A percentile compares a stretch with the other conserved stretches of the same genome.
These are phyloP conservation scores for Termitomyces sp. DNA, from an alignment of 768 basidiomycete species.

Conservation along the genomic window DNA sequence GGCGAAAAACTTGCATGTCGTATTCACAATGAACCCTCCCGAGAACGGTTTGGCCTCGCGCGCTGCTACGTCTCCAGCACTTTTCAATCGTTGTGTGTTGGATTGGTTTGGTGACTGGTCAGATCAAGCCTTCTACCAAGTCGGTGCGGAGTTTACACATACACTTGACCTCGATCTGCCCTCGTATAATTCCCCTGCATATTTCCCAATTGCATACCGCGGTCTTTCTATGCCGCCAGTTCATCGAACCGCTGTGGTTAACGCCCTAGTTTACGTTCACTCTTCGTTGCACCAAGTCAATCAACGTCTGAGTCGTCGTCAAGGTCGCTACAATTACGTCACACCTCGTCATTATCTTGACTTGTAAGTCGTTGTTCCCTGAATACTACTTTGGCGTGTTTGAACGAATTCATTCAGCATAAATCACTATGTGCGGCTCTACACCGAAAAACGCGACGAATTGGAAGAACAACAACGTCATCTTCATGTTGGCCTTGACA, in stretches of 20 bases:
- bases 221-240: constrained; percentile 80
- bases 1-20: constrained; percentile 95
- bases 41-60: constrained; percentile 93
- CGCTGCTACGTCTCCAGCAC: constrained; percentile 94
- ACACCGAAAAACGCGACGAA: constrained; percentile 95
- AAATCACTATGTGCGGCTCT: constrained; percentile 93
- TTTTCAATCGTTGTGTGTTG: constrained; percentile 98
- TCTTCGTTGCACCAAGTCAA: constrained; percentile 87
- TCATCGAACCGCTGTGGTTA: constrained; percentile 88
- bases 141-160: constrained; percentile 94
- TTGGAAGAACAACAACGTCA: constrained; percentile 98
- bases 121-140: constrained; percentile 97
- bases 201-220: constrained; percentile 89
- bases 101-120: constrained; percentile 99
- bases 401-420: constrained; percentile 50
- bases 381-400: neutral
- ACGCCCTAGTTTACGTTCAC: constrained; percentile 91
- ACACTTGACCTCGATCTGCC: constrained; percentile 88
- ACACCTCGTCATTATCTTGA: constrained; percentile 98
- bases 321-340: constrained; percentile 95
- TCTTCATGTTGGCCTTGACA: constrained; percentile 96
- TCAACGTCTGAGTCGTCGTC: constrained; percentile 79
- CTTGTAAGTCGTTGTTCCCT: constrained; percentile 62
- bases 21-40: constrained; percentile 99
- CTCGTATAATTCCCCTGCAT: constrained; percentile 69